phyloP scores from a whole-genome alignment of 257 asterid genomes.

The Capsicum rhomboideum region DNA sequence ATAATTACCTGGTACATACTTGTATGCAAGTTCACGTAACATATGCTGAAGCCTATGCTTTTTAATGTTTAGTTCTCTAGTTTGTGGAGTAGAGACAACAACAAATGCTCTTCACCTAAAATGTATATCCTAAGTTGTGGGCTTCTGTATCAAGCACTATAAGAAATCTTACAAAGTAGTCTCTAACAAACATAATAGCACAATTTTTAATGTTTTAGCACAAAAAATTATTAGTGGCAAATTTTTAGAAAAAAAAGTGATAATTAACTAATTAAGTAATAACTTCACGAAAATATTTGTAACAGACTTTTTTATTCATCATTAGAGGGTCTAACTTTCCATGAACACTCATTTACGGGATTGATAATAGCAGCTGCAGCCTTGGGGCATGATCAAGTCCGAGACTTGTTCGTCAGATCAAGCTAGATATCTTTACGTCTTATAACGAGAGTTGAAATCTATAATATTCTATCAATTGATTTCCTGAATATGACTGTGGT shows the following conservation, averaged over 20 bases:
- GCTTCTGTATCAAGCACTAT: background rate
- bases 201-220: background rate
- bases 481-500: background rate
- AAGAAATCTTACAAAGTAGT: background rate
- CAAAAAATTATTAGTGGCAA: background rate
- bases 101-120: background rate
- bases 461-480: background rate
- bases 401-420: background rate
- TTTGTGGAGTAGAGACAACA: background rate
- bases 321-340: background rate
- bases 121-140: background rate
- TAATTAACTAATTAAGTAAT: background rate
- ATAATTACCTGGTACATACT: background rate
- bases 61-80: background rate
- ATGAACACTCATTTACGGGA: background rate
- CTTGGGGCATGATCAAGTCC: background rate
- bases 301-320: background rate
- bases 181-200: background rate
- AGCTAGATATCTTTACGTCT: background rate
- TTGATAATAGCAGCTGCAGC: background rate
- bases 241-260: background rate
- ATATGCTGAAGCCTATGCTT: background rate
- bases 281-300: background rate
- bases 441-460: background rate
- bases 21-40: background rate